Base-by-base conservation (phyloP, 495 filamentous ascomycete species). In the Neurospora sp. region DNA sequence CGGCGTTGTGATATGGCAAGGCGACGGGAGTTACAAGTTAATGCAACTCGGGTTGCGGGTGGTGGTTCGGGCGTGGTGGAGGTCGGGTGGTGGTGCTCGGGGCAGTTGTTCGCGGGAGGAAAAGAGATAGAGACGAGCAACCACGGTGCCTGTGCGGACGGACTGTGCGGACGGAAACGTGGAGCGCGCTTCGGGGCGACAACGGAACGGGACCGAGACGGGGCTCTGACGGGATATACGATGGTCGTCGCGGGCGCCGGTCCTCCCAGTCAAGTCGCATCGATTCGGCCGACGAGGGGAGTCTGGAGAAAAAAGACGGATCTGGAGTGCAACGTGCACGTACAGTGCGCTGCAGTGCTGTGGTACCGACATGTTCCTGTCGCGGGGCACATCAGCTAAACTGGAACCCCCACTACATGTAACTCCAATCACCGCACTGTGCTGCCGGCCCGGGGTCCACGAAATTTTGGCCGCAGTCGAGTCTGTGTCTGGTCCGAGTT, bases 281-380 rank as follows among this genome's bases (percentile, higher is more conserved):
- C 54, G 27, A 18, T 62, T 62, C 54, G 54, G 54, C 54, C 54
- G 27, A 62, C 54, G 54, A 62, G 54, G 54, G 54, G 54, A 62
- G 54, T 62, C 54, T 62, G 54, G 54, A 18, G 44, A 77, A 77
- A 79, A 79, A 79, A 79, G 78, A n/a, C n/a, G n/a, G n/a, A 79
- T 79, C 73, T 75, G 70, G 73, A 79, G 75, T 71, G 54, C 46
- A 72, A 72, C 42, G 74, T 72, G 78, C 75, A 77, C 78, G 73
- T 70, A 76, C 76, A 48, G 35, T 70, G 70, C 72, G 54, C 27
- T 9, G 14, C 5, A 35, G 27, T 16, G 27, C 27, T 18, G 6
- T 4, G 27, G 27, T 62, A 62, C n/a, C n/a, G n/a, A n/a, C 54
- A 2, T 6, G 27, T 62, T 8, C 27, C 27, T 62, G 14, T 27